Evolutionary conservation across 2,329 filamentous ascomycete genomes (phyloP).

Genomic region (Dothistroma septosporum): DNA sequence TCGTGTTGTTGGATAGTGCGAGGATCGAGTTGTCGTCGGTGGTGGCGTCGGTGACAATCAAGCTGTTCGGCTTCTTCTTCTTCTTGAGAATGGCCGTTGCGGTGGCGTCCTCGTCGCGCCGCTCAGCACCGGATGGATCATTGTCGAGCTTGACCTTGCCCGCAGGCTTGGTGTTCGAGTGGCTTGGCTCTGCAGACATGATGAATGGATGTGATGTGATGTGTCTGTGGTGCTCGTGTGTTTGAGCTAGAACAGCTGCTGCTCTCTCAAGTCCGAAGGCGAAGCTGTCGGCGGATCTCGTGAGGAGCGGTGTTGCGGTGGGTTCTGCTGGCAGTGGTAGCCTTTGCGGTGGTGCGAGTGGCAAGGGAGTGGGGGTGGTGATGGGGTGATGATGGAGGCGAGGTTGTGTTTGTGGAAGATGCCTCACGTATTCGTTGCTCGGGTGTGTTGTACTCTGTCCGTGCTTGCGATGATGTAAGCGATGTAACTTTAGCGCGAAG

Average conservation of each 20-base stretch:
- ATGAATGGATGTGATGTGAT: conserved; percentile 16
- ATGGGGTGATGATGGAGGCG: conserved; percentile 3
- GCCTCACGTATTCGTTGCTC: not conserved
- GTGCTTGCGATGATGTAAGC: not conserved
- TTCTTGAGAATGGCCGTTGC: conserved; percentile 98
- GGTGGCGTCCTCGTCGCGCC: conserved; percentile 72
- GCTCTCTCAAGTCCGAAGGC: not conserved
- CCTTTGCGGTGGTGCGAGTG: not conserved
- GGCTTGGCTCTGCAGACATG: conserved; percentile 51
- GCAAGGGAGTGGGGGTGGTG: not conserved
- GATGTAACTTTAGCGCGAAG: not conserved
- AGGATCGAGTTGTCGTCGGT: conserved; percentile 99
- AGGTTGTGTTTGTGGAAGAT: not conserved
- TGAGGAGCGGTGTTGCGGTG: not conserved
- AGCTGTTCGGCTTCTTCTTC: conserved; percentile 99
- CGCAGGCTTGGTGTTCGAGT: conserved; percentile 36
- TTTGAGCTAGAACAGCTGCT: not conserved
- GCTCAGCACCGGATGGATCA: conserved; percentile 35
- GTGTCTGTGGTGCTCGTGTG: not conserved
- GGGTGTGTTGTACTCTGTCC: not conserved
- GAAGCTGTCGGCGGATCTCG: not conserved
- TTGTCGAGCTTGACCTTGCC: conserved; percentile 46
- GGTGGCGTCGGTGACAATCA: conserved; percentile 96
- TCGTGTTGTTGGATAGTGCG: conserved; percentile 94
- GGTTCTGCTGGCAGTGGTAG: not conserved